Conservation (phyloP, 306 rosid genomes). For the Lathyrus sativus region DNA sequence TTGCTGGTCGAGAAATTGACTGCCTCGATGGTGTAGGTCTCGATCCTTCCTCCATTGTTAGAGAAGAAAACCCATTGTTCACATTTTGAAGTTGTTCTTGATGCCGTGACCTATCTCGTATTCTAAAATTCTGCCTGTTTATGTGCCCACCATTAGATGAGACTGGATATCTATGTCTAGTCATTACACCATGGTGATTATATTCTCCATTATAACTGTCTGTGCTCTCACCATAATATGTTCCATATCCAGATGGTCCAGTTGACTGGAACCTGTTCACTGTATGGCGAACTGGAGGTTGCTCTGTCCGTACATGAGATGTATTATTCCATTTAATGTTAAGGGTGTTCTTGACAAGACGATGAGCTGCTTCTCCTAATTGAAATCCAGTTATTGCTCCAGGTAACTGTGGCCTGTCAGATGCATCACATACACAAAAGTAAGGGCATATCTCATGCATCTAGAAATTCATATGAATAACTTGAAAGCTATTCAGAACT, state of each 20-base stretch:
- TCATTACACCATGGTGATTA: constrained; percentile 53
- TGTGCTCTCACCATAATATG: constrained; percentile 61
- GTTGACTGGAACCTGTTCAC: constrained; percentile 56
- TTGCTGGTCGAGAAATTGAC: constrained; percentile 50
- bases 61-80: constrained; percentile 54
- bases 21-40: constrained; percentile 47
- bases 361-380: constrained; percentile 96
- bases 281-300: constrained; percentile 50
- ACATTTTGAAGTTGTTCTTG: constrained; percentile 52
- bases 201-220: constrained; percentile 47
- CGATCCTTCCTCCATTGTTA: constrained; percentile 49
- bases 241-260: constrained; percentile 74
- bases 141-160: constrained; percentile 53
- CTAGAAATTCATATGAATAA: constrained; percentile 14
- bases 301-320: constrained; percentile 60
- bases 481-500: constrained; percentile 26
- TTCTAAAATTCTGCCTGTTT: constrained; percentile 60
- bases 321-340: constrained; percentile 45
- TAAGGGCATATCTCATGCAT: constrained; percentile 27
- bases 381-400: constrained; percentile 83
- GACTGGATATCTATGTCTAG: constrained; percentile 46
- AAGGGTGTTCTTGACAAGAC: constrained; percentile 86
- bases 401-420: constrained; percentile 68
- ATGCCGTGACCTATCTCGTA: constrained; percentile 50
- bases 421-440: constrained; percentile 35